Evolutionary conservation across 257 asterid species (phyloP), one percentile per base, ranked within the genome.

Genomic region (Lantana camara): DNA sequence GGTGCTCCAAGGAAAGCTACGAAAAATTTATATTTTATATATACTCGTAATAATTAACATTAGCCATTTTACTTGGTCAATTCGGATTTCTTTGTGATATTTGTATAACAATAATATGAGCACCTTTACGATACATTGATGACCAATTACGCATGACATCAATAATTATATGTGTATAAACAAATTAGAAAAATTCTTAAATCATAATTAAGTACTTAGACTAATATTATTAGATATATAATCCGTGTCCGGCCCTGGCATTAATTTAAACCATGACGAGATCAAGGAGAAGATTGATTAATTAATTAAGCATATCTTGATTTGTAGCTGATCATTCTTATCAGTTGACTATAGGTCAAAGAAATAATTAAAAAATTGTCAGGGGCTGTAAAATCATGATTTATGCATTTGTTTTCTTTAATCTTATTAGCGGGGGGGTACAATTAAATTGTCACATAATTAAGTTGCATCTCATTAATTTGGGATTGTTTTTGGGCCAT

Each of bases 291-390:
- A 0, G 3, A 7, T 46, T 46, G 24, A 17, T 46, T 46, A 5
- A 46, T 45, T 46, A 17, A 46, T 45, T n/a, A 45, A 45, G 50
- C 50, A 45, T 45, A 45, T 45, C 23, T 46, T 46, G 52, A 46
- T 46, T 46, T 17, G 52, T 46, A 24, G 52, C 2, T 1, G 11
- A 16, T 46, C 14, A 46, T 46, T 15, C 24, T 46, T 23, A 46
- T 16, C 8, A 7, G 23, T 16, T 46, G 24, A 46, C 52, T 46
- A 20, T 7, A 7, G 1, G 1, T 7, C 9, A 46, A 46, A 46
- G 12, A 16, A 46, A 46, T 4, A 12, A 46, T 6, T 46, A 46
- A 46, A 4, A n/a, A 44, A 16, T 15, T 5, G 50, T 4, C 50
- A n/a, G 14, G 49, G 49, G 9, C 49, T 42, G 14, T 19, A 19